Evolutionary conservation across 2,329 filamentous ascomycete genomes (phyloP).

Genomic region (Alternaria arbusti): DNA sequence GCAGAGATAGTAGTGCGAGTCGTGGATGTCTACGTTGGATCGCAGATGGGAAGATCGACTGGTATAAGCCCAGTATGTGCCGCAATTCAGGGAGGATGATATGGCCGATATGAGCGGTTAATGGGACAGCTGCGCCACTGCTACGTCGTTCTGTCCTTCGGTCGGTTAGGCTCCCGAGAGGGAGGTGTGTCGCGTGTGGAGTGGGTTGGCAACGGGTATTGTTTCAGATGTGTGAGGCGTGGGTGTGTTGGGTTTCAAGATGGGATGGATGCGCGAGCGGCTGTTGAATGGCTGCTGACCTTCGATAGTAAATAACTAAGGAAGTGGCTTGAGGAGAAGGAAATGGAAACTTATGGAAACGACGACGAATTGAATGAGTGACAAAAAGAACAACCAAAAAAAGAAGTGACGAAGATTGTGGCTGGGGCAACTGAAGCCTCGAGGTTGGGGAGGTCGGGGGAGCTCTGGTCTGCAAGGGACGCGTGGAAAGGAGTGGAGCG

Average conservation of each 20-base stretch:
- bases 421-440: slow-evolving; percentile 16
- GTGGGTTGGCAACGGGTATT: slow-evolving; percentile 5
- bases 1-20: background rate
- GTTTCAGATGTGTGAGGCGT: slow-evolving; percentile 16
- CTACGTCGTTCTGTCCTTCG: slow-evolving; percentile 13
- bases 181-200: slow-evolving; percentile 24
- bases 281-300: background rate
- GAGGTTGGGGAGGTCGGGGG: slow-evolving; percentile 17
- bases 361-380: background rate
- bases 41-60: background rate
- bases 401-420: slow-evolving; percentile 10
- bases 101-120: slow-evolving; percentile 1
- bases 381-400: background rate
- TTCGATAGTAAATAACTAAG: background rate
- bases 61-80: slow-evolving; percentile 10
- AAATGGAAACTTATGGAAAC: background rate
- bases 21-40: background rate
- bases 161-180: slow-evolving; percentile 17
- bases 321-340: background rate
- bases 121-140: slow-evolving; percentile 9
- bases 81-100: slow-evolving; percentile 1
- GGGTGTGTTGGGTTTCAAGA: slow-evolving; percentile 6
- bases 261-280: background rate
- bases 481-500: slow-evolving; percentile 14
- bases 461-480: slow-evolving; percentile 22